A percentile compares a stretch with the other conserved stretches of the same genome.
Evolutionary conservation across 805 yeast species (phyloP).

Genomic region (Metschnikowia baotianmanensis): DNA sequence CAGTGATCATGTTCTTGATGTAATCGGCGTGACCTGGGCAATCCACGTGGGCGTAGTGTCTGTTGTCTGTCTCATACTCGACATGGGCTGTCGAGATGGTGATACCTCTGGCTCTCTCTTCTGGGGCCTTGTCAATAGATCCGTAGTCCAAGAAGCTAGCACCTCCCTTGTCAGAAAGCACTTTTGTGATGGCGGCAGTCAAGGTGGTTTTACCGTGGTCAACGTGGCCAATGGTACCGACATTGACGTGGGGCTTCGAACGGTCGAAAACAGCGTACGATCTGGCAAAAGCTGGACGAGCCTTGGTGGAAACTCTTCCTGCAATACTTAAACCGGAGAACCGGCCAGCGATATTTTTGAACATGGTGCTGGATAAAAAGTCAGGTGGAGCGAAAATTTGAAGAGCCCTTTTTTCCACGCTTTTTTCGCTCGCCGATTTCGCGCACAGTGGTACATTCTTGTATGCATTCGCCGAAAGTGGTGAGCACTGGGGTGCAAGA

Average conservation of each 20-base stretch:
- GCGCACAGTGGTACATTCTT: conserved; percentile 1
- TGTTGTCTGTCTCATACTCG: conserved; percentile 90
- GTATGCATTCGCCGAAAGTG: conserved; percentile 10
- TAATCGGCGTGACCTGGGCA: conserved; percentile 99
- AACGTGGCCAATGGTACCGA: conserved; percentile 98
- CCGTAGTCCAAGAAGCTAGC: conserved; percentile 92
- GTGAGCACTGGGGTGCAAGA: too few relatives aligned
- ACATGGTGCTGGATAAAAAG: conserved; percentile 22
- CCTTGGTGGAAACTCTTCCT: conserved; percentile 22
- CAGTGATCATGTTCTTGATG: conserved; percentile 98
- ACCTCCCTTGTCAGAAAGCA: conserved; percentile 82
- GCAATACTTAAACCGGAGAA: conserved; percentile 26
- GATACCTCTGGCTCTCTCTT: conserved; percentile 99
- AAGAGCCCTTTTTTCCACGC: neutral
- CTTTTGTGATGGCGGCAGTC: conserved; percentile 98
- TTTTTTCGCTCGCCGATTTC: conserved; percentile 4
- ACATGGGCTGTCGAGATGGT: conserved; percentile 98
- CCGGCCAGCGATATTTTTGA: conserved; percentile 26
- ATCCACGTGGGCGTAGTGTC: conserved; percentile 98
- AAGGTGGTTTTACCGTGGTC: conserved; percentile 99
- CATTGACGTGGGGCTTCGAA: conserved; percentile 92
- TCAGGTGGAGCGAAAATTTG: conserved; percentile 1
- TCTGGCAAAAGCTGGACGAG: conserved; percentile 34
- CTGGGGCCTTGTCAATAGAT: conserved; percentile 95
- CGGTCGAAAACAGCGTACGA: conserved; percentile 80